Percentiles rank a stretch among this genome's conserved stretches.
These are phyloP conservation scores for Paratinospora sagittata DNA, from an alignment of 164 flowering plant species.

Conservation along the genomic window DNA sequence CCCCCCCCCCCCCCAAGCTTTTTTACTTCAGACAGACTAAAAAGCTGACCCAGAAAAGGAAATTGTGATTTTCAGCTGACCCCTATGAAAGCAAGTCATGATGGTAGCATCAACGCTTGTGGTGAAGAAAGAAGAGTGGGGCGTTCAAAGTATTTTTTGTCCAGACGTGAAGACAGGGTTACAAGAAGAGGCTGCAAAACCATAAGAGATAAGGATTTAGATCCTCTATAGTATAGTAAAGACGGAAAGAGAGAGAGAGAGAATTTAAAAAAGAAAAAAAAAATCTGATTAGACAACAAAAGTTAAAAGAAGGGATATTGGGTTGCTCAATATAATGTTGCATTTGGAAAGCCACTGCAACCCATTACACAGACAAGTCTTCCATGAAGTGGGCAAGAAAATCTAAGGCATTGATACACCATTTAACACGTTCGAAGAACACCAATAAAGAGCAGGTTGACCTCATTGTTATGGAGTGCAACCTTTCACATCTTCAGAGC, in stretches of 20 bases:
- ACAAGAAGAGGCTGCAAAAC: background rate
- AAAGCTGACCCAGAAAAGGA: background rate
- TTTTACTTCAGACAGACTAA: background rate
- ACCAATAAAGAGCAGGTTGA: background rate
- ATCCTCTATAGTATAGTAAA: background rate
- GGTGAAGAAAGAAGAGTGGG: too few relatives aligned
- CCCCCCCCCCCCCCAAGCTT: background rate
- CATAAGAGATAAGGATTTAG: background rate
- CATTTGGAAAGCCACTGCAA: background rate
- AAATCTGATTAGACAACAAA: background rate
- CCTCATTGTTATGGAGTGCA: background rate
- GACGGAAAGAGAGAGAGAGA: background rate
- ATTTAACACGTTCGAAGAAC: too few relatives aligned
- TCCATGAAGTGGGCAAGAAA: conserved; percentile 1
- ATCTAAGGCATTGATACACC: background rate
- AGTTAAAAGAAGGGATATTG: background rate
- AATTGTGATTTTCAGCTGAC: background rate
- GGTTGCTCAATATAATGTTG: too few relatives aligned
- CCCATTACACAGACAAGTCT: conserved; percentile 1
- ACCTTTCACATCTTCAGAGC: background rate
- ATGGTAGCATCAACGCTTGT: too few relatives aligned
- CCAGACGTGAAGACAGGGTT: background rate
- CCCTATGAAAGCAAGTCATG: background rate
- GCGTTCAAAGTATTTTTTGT: background rate
- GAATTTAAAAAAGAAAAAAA: background rate